Evolutionary conservation across 306 rosid species (phyloP).

Genomic region (Fragaria nilgerrensis): DNA sequence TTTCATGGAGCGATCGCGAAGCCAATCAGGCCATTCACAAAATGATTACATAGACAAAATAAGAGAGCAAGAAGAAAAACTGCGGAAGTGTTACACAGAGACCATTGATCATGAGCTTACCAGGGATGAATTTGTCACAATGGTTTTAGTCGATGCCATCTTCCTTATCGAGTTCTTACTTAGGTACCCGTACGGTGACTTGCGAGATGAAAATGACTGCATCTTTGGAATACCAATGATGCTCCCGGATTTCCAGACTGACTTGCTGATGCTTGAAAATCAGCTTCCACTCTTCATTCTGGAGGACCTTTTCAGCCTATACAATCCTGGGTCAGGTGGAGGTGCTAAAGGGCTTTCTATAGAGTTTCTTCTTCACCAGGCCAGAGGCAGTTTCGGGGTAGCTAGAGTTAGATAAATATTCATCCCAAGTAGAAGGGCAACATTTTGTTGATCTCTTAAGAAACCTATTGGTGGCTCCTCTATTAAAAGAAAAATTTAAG

Average conservation of each 20-base stretch:
- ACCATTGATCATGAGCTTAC: background rate
- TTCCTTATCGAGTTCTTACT: constrained; percentile 14
- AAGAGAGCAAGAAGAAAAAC: background rate
- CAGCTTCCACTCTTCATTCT: background rate
- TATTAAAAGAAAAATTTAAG: background rate
- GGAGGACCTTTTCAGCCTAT: background rate
- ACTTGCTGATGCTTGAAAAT: background rate
- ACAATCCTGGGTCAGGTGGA: background rate
- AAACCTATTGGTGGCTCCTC: background rate
- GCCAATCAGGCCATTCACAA: background rate
- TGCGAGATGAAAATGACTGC: background rate
- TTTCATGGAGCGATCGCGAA: background rate
- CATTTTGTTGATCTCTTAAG: background rate
- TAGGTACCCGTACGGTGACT: background rate
- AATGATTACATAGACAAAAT: background rate
- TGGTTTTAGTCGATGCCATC: constrained; percentile 13
- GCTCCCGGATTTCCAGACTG: background rate
- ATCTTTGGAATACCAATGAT: background rate
- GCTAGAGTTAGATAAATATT: background rate
- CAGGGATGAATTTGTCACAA: constrained; percentile 19
- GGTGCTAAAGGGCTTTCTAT: background rate
- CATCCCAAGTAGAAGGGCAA: background rate
- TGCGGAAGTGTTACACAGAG: constrained; percentile 4
- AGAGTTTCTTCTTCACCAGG: background rate
- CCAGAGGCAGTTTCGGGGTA: background rate